Base-by-base conservation (phyloP, 108 stramenopile species). In the Nitzschia palea region DNA sequence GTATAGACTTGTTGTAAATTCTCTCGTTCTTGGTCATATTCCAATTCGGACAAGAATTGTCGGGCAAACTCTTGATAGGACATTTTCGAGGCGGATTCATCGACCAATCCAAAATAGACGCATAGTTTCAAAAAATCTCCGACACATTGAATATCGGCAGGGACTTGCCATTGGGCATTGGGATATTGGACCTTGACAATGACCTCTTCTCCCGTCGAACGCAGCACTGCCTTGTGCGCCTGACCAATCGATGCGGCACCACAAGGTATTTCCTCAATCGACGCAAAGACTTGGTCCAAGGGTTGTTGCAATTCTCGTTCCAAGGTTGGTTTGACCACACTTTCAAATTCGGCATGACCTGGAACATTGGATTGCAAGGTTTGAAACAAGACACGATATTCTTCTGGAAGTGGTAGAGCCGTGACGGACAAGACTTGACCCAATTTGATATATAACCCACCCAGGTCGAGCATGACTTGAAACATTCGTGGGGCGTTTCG, bases 151-250 rank as follows among this genome's bases (percentile, higher is more conserved):
- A 91, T 86, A 62, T 91, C 90, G 5, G 87, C 90, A 20, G 87
- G 87, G 25, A 91, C 73, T 73, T 91, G 85, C 78, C 91, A 91
- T 51, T 71, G 66, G 5, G 91, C 89, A 71, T 84, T 74, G 1
- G 96, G 95, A 74, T 95, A 93, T 67, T 98, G 97, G 18, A 98
- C 94, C 77, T 98, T 98, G 61, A 97, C 73, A 12, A 96, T 90
- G 32, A 97, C 96, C 5, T 76, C 65, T 32, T 55, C 40, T 29
- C 44, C 64, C 12, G 34, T 23, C 4, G 68, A 56, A 33, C 71
- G 62, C 44, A 88, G 53, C 1, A 42, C 66, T 3, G 95, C 96
- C 33, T 73, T 68, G 78, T 97, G 96, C 0, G 95, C 96, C 67
- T 95, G 94, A 4, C 95, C 96, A 74, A 98, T 94, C 58, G 82